Conservation (phyloP, 208 protist genomes). For the Trypanosoma melophagium region DNA sequence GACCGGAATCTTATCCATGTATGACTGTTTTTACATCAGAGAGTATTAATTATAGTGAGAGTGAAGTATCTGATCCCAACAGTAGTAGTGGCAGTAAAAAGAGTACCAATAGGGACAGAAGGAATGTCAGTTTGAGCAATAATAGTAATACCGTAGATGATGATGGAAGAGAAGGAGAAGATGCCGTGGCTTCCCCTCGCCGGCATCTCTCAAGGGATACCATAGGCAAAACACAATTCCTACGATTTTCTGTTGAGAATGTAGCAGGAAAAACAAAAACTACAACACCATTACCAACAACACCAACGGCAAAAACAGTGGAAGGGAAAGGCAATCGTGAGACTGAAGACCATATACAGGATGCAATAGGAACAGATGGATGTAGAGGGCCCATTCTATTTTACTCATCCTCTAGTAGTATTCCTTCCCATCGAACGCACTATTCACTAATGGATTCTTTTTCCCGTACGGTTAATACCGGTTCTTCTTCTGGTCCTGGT, state of each 20-base stretch:
- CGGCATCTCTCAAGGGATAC: constrained; percentile 7
- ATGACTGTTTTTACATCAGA: neutral
- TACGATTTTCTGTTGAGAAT: constrained; percentile 3
- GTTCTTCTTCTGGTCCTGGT: no score
- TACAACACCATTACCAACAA: no score
- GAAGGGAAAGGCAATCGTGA: no score
- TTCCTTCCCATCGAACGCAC: no score
- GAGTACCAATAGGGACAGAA: neutral
- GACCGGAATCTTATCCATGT: neutral
- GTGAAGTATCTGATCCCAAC: neutral
- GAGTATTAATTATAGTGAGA: neutral
- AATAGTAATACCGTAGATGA: neutral
- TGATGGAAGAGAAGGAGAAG: neutral
- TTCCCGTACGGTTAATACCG: no score
- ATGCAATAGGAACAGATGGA: no score
- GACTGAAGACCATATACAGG: no score
- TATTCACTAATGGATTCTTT: no score
- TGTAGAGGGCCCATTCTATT: no score
- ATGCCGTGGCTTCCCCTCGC: neutral
- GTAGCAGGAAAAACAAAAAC: neutral
- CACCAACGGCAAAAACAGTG: no score
- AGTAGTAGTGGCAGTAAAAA: neutral
- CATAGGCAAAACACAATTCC: neutral
- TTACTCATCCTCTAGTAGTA: no score
- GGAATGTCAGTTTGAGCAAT: neutral